Percentiles rank a stretch among this genome's conserved stretches.
Conservation (phyloP, 352 stramenopile species). For the Phytophthora ramorum region DNA sequence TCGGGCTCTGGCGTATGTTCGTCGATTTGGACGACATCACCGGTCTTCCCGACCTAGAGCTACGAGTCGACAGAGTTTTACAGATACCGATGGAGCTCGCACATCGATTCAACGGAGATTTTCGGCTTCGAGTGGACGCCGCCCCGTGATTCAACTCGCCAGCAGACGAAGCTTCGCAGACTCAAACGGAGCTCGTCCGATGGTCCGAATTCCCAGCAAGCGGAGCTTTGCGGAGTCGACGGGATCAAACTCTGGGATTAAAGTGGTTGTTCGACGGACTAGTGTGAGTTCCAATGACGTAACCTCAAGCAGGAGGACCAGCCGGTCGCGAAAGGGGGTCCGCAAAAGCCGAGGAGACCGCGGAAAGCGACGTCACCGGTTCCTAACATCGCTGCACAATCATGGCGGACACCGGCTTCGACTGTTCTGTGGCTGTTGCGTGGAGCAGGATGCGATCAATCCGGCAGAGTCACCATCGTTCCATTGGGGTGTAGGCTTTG, state of each 20-base stretch:
- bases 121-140: conserved; percentile 3
- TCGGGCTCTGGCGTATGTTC: conserved; percentile 33
- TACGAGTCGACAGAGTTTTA: conserved; percentile 19
- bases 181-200: conserved; percentile 1
- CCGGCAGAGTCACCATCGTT: conserved; percentile 21
- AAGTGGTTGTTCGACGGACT: background rate
- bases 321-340: conserved; percentile 10
- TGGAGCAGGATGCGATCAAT: conserved; percentile 25
- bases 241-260: conserved; percentile 12
- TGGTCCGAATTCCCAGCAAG: conserved; percentile 7
- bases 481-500: conserved; percentile 33
- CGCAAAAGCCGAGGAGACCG: conserved; percentile 15
- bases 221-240: conserved; percentile 9
- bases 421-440: conserved; percentile 19
- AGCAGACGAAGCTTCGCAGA: conserved; percentile 8
- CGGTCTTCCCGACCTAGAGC: background rate
- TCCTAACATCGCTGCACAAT: conserved; percentile 17
- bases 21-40: conserved; percentile 28
- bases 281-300: conserved; percentile 1
- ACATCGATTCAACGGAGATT: conserved; percentile 1
- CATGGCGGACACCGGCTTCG: conserved; percentile 9
- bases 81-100: conserved; percentile 3
- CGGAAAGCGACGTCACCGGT: conserved; percentile 20
- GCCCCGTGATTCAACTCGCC: background rate
- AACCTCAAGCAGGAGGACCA: conserved; percentile 8